Base-by-base conservation (phyloP, 306 rosid genomes). In the Gillenia trifoliata region DNA sequence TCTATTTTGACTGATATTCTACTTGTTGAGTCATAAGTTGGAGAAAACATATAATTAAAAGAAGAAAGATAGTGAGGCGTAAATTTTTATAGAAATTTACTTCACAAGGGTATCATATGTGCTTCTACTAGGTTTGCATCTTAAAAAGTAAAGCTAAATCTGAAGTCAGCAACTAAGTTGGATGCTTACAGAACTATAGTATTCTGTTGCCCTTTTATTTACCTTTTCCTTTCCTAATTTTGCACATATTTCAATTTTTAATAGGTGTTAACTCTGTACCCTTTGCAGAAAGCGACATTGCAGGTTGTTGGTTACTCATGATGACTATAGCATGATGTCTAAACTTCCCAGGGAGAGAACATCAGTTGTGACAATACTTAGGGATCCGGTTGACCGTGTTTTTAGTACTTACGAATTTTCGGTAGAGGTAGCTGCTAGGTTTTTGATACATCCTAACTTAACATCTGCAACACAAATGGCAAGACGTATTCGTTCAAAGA, bases 381-480 rank as follows among this genome's bases (percentile, higher is more conserved):
- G 99, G 87, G 83, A 94, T 83, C 99, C 99, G 11, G 79, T 94
- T 79, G 90, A 90, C 78, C 95, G 99, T 26, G 91, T 94, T 73
- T 90, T 94, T 70, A 94, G 99, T 73, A 66, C 96, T 71, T 94
- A 94, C 2, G 99, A 94, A 78, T 94, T 94, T 83, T 88, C 99
- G 28, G 74, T 94, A 73, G 99, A 94, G 89, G 99, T 92, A 77
- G 99, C 97, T 17, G 98, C 98, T 82, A 87, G 99, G 79, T 95
- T 95, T 89, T 83, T 95, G 90, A 83, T 92, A 73, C 98, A 92
- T 89, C 99, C 99, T 70, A 89, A 95, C 87, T 86, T 95, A 77
- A 90, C 92, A 68, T 95, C 99, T 74, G 96, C 88, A 36, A 86
- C 88, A 62, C 85, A 65, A 81, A 92, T 90, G 93, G 73, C 99